Evolutionary conservation across 805 yeast genomes (phyloP).

Genomic region (Debaryomyces prosopidis): DNA sequence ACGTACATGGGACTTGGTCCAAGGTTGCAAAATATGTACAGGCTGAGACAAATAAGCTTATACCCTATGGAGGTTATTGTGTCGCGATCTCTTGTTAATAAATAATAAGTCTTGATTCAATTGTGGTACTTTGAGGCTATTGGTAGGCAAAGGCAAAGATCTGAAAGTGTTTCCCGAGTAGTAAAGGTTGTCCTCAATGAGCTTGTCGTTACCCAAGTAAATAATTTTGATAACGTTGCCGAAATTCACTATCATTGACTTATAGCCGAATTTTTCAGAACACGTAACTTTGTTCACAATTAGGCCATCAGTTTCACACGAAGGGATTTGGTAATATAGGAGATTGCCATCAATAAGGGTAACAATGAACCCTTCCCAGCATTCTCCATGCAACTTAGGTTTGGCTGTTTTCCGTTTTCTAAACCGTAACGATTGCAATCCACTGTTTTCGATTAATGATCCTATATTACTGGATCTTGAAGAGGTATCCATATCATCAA

Average conservation of each 20-base stretch:
- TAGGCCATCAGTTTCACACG: constrained; percentile 41
- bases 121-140: constrained; percentile 21
- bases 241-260: constrained; percentile 71
- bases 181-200: constrained; percentile 59
- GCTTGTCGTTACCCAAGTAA: constrained; percentile 73
- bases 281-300: constrained; percentile 60
- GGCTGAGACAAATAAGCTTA: too few species aligned
- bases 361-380: constrained; percentile 84
- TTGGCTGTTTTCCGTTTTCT: constrained; percentile 8
- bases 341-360: constrained; percentile 63
- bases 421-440: constrained; percentile 19
- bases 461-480: neutral
- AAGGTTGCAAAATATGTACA: too few species aligned
- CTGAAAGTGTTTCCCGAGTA: constrained; percentile 36
- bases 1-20: too few species aligned
- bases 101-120: constrained; percentile 49
- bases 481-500: neutral
- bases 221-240: constrained; percentile 73
- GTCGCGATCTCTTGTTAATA: constrained; percentile 49
- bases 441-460: constrained; percentile 8
- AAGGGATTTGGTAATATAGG: constrained; percentile 57
- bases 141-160: constrained; percentile 7
- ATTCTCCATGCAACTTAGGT: constrained; percentile 8
- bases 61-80: neutral
- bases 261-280: constrained; percentile 71